These are phyloP conservation scores for Sporisorium exsertum DNA, from an alignment of 1,284 basidiomycete species.

Conservation along the genomic window DNA sequence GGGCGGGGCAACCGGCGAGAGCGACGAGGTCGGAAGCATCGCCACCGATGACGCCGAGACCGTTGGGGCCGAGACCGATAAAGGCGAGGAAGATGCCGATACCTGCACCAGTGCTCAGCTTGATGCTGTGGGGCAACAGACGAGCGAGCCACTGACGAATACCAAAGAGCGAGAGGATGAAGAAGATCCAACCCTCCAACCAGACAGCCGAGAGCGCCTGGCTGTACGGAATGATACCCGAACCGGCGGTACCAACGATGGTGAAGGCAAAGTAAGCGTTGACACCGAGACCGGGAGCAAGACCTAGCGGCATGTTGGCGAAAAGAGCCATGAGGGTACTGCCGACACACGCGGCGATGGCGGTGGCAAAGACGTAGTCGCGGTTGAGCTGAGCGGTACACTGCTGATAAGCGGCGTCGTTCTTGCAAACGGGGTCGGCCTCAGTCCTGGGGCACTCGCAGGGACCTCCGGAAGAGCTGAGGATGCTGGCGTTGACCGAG, in stretches of 20 bases:
- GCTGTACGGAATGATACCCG: conserved; percentile 80
- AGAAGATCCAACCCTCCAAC: conserved; percentile 81
- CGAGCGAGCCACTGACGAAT: conserved; percentile 90
- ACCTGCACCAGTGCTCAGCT: conserved; percentile 84
- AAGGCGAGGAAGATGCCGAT: conserved; percentile 80
- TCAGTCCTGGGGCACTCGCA: conserved; percentile 76
- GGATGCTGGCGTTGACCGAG: conserved; percentile 76
- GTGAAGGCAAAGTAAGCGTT: conserved; percentile 93
- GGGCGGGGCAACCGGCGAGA: conserved; percentile 78
- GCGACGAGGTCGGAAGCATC: conserved; percentile 79
- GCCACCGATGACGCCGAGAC: conserved; percentile 83
- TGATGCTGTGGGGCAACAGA: conserved; percentile 86
- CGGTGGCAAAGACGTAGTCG: conserved; percentile 74
- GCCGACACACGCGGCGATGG: conserved; percentile 80
- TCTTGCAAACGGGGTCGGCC: conserved; percentile 70
- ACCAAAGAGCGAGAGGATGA: conserved; percentile 83
- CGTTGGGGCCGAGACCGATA: conserved; percentile 75
- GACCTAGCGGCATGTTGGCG: conserved; percentile 84
- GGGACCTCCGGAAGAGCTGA: conserved; percentile 82
- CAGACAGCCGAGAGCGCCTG: conserved; percentile 88
- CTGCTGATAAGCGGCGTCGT: conserved; percentile 75
- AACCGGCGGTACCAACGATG: conserved; percentile 83
- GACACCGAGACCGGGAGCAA: conserved; percentile 72
- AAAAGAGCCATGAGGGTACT: conserved; percentile 84
- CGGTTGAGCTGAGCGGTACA: conserved; percentile 51